phyloP scores from a whole-genome alignment of 2,329 filamentous ascomycete genomes.

The Colletotrichum navitas region DNA sequence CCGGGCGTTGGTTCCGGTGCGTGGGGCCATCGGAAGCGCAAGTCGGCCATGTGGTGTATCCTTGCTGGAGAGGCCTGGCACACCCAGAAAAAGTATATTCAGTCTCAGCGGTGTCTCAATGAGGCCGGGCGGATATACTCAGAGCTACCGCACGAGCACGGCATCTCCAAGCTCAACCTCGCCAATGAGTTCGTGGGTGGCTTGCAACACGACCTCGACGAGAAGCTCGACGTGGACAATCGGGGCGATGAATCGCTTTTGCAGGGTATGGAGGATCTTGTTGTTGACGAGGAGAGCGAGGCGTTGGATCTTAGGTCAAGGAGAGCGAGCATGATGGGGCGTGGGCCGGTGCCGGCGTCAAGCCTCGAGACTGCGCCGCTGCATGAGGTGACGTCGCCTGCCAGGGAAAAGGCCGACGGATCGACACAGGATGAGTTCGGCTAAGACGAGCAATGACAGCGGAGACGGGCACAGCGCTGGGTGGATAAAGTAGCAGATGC shows the following conservation, averaged over 20 bases:
- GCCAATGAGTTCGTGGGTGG: constrained; percentile 66
- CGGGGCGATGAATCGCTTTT: constrained; percentile 46
- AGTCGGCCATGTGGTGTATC: constrained; percentile 90
- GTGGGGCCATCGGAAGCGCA: constrained; percentile 81
- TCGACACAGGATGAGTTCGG: constrained; percentile 44
- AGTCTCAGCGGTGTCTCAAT: constrained; percentile 82
- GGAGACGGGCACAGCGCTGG: not conserved
- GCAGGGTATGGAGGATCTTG: constrained; percentile 55
- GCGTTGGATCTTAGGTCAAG: constrained; percentile 66
- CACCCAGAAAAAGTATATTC: constrained; percentile 78
- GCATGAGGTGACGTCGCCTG: constrained; percentile 43
- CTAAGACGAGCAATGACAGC: constrained; percentile 24
- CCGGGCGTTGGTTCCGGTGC: constrained; percentile 69
- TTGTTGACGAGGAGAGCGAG: constrained; percentile 66
- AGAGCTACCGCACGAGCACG: constrained; percentile 62
- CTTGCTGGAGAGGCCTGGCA: constrained; percentile 89
- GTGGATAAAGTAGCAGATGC: constrained; percentile 21
- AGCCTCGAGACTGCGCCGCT: constrained; percentile 66
- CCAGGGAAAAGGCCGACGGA: constrained; percentile 30
- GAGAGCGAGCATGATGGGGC: constrained; percentile 67
- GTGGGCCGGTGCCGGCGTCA: constrained; percentile 53
- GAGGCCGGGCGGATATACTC: constrained; percentile 72
- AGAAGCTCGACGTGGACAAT: constrained; percentile 56
- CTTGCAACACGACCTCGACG: constrained; percentile 63
- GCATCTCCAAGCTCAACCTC: constrained; percentile 62